Evolutionary conservation across 208 protist genomes (phyloP).

Genomic region (Leishmania arabica): DNA sequence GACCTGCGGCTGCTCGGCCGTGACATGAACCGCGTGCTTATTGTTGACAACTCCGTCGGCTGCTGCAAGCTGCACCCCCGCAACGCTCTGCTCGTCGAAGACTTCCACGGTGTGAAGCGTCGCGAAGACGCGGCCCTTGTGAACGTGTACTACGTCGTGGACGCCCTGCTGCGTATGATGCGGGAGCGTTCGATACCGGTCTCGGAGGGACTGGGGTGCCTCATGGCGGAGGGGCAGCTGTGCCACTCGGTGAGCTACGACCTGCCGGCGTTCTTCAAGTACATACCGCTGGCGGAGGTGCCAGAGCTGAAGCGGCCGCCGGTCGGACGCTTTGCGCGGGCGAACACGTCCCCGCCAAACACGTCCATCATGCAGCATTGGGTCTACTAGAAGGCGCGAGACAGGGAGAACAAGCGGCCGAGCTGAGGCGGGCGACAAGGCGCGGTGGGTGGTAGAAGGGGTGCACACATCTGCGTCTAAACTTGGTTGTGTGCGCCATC

Average conservation of each 20-base stretch:
- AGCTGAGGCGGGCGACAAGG: neutral
- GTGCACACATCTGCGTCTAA: neutral
- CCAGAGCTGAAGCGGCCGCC: conserved; percentile 83
- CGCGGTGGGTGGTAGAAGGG: neutral
- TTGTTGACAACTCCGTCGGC: conserved; percentile 92
- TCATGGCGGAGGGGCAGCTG: conserved; percentile 64
- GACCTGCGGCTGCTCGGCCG: conserved; percentile 92
- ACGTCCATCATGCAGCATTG: conserved; percentile 84
- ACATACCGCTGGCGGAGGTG: conserved; percentile 72
- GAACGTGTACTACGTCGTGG: conserved; percentile 91
- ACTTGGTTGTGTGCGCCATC: too few species aligned
- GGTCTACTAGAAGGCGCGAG: conserved; percentile 51
- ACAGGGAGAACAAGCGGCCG: neutral
- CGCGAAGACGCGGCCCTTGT: conserved; percentile 76
- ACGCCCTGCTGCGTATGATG: conserved; percentile 57
- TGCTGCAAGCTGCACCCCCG: conserved; percentile 90
- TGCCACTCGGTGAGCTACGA: conserved; percentile 55
- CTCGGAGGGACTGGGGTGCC: conserved; percentile 44
- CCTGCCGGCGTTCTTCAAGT: conserved; percentile 72
- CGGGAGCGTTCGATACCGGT: conserved; percentile 44
- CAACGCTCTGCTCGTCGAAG: conserved; percentile 87
- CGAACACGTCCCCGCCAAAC: conserved; percentile 58
- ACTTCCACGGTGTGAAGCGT: conserved; percentile 79
- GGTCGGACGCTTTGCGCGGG: conserved; percentile 62
- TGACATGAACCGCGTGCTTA: conserved; percentile 84